Percentiles rank a stretch among this genome's conserved stretches.
These are phyloP conservation scores for Diplodia corticola DNA, from an alignment of 2,329 filamentous ascomycete genomes.

Conservation along the genomic window DNA sequence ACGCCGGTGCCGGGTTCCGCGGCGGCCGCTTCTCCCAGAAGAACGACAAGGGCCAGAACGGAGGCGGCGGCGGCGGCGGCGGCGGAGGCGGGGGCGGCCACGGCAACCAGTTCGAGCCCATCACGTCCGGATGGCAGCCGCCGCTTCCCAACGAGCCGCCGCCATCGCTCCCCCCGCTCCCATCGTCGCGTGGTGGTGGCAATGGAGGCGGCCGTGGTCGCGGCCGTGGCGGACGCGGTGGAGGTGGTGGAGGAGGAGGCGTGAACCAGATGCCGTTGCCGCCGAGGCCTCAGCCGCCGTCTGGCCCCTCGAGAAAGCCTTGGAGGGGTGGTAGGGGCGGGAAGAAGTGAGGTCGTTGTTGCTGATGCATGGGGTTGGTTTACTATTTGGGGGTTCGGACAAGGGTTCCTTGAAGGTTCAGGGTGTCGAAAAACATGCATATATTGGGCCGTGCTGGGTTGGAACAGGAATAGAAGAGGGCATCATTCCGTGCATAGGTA, in stretches of 20 bases:
- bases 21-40: constrained; percentile 11
- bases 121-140: not conserved
- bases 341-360: not conserved
- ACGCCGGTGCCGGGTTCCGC: not conserved
- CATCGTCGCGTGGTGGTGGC: not conserved
- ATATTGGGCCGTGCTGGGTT: not conserved
- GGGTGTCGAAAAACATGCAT: not conserved
- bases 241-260: constrained; percentile 2
- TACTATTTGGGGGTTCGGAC: not conserved
- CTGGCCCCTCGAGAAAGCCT: not conserved
- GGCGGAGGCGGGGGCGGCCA: not conserved
- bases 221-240: constrained; percentile 1
- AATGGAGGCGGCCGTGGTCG: constrained; percentile 8
- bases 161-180: constrained; percentile 1
- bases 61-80: not conserved
- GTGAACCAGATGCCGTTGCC: constrained; percentile 1
- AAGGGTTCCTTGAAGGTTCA: not conserved
- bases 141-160: constrained; percentile 18
- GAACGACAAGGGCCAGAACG: not conserved
- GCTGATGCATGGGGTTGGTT: not conserved
- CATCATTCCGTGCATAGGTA: not conserved
- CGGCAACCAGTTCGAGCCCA: constrained; percentile 10
- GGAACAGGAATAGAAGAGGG: not conserved
- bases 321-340: not conserved
- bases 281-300: not conserved